Percentiles rank a stretch among this genome's conserved stretches.
These are phyloP conservation scores for Circinella minor DNA, from an alignment of 371 early-diverging fungal species.

Conservation along the genomic window DNA sequence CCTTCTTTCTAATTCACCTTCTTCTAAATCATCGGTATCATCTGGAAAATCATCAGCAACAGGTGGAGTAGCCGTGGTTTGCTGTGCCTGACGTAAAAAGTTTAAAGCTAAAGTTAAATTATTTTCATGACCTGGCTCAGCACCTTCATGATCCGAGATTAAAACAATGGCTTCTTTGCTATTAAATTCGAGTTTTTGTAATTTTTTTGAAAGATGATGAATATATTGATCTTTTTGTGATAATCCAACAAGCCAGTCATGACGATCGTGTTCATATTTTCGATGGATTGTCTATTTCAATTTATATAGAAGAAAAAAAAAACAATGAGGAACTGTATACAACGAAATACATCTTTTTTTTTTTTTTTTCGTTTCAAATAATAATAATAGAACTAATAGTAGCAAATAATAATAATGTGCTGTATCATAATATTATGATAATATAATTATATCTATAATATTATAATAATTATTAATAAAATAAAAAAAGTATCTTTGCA, in stretches of 20 bases:
- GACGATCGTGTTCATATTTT: slow-evolving; percentile 60
- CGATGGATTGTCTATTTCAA: slow-evolving; percentile 49
- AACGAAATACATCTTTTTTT: neutral
- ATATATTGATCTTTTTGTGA: slow-evolving; percentile 64
- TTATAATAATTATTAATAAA: too few relatives aligned
- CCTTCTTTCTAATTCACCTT: slow-evolving; percentile 49
- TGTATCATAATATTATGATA: too few relatives aligned
- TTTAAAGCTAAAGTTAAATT: slow-evolving; percentile 45
- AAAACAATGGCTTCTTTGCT: slow-evolving; percentile 57
- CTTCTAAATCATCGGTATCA: slow-evolving; percentile 38
- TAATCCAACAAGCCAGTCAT: slow-evolving; percentile 57
- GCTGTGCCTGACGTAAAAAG: slow-evolving; percentile 52
- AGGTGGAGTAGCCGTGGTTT: slow-evolving; percentile 25
- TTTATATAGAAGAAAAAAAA: neutral
- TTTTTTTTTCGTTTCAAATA: too few relatives aligned
- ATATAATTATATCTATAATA: too few relatives aligned
- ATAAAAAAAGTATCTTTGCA: neutral
- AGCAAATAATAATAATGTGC: too few relatives aligned
- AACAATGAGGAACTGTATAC: neutral
- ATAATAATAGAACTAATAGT: too few relatives aligned
- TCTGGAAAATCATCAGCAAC: slow-evolving; percentile 15
- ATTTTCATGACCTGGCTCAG: slow-evolving; percentile 17
- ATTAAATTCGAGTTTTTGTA: slow-evolving; percentile 56
- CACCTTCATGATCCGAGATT: slow-evolving; percentile 40
- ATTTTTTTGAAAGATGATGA: slow-evolving; percentile 51